Conservation (phyloP, 2,329 filamentous ascomycete genomes). For the Xylaria arbuscula region DNA sequence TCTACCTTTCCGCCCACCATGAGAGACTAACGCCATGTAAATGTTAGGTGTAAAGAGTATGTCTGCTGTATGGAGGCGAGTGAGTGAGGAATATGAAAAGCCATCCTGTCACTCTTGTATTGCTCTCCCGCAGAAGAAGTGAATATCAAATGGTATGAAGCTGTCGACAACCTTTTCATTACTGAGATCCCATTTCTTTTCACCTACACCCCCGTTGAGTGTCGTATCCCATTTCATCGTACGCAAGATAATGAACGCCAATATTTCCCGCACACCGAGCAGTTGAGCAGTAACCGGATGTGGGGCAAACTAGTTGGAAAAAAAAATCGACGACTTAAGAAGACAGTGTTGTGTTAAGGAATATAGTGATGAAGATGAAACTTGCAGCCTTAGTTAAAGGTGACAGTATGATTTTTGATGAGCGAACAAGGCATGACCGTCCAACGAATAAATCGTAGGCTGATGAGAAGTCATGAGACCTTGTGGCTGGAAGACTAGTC, state of each 20-base stretch:
- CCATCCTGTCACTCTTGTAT: conserved; percentile 9
- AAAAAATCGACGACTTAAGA: conserved; percentile 29
- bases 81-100: conserved; percentile 23
- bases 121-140: conserved; percentile 29
- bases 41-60: conserved; percentile 37
- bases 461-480: background rate
- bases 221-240: conserved; percentile 51
- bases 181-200: conserved; percentile 46
- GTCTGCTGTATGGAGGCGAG: conserved; percentile 28
- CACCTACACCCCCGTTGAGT: conserved; percentile 41
- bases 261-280: conserved; percentile 44
- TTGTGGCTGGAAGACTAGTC: conserved; percentile 40
- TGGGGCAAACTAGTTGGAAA: conserved; percentile 23
- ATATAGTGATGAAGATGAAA: conserved; percentile 16
- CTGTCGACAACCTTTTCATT: conserved; percentile 39
- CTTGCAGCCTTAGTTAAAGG: conserved; percentile 12
- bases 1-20: conserved; percentile 30
- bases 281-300: conserved; percentile 31
- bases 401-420: background rate
- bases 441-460: background rate
- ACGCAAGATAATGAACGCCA: conserved; percentile 48
- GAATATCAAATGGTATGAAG: conserved; percentile 35
- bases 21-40: conserved; percentile 36
- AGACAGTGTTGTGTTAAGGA: conserved; percentile 14
- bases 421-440: background rate